Conservation (phyloP, 371 early-diverging fungal species). For the Apophysomyces variabilis region DNA sequence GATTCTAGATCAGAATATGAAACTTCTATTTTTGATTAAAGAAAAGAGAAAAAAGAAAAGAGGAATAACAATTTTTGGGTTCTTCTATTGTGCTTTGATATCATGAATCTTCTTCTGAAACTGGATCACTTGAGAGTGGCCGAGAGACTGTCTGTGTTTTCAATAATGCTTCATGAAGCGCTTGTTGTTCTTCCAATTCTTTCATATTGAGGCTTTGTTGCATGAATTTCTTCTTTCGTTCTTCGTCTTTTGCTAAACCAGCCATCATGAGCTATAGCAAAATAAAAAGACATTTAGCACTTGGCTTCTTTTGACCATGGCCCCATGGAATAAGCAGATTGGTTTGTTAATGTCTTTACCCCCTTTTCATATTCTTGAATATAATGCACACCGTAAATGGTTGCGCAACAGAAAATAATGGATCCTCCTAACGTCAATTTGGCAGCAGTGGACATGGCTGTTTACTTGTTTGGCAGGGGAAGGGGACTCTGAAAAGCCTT, state of each 20-base stretch:
- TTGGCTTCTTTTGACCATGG: background rate
- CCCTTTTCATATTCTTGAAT: slow-evolving; percentile 51
- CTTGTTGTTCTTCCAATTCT: slow-evolving; percentile 53
- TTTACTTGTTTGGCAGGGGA: background rate
- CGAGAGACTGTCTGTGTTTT: slow-evolving; percentile 48
- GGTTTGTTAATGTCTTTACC: slow-evolving; percentile 23
- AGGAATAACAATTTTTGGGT: too few relatives aligned
- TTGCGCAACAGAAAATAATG: slow-evolving; percentile 47
- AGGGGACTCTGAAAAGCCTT: too few relatives aligned
- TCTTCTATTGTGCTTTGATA: background rate
- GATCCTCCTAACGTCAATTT: slow-evolving; percentile 53
- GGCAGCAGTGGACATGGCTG: slow-evolving; percentile 43
- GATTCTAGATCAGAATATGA: too few relatives aligned
- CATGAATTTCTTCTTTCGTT: slow-evolving; percentile 40
- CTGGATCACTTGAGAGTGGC: slow-evolving; percentile 41
- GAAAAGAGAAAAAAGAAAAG: too few relatives aligned
- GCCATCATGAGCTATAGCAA: slow-evolving; percentile 39
- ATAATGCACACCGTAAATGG: slow-evolving; percentile 57
- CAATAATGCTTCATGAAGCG: slow-evolving; percentile 46
- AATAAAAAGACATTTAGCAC: background rate
- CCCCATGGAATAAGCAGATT: background rate
- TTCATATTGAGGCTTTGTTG: slow-evolving; percentile 47
- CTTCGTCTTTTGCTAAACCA: slow-evolving; percentile 39
- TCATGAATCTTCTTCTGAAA: slow-evolving; percentile 34
- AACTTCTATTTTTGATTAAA: too few relatives aligned